Base-by-base conservation (phyloP, 2,329 filamentous ascomycete species). In the Scleromitrula shiraiana region DNA sequence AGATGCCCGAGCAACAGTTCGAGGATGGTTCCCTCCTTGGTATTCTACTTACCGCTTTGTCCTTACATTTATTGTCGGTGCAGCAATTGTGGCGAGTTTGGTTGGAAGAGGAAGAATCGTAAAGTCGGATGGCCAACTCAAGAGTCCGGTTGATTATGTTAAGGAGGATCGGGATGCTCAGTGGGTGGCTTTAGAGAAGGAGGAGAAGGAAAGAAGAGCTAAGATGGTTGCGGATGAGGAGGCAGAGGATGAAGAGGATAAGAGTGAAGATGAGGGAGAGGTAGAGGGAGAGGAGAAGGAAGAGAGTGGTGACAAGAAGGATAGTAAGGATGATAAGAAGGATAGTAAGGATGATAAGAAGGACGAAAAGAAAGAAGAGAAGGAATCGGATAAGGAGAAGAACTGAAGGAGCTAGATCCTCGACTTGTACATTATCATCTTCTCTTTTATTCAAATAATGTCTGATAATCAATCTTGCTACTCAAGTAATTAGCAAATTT, bases 11-110 rank as follows among this genome's bases (percentile, higher is more conserved):
- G 88, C 88, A 12, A 77, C 83, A 7, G 75, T 76, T 43, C 72
- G 74, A 33, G 90, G 89, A 56, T 93, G 86, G 83, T 82, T 84
- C 2, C 90, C 90, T 20, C 64, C 73, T 30, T 96, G 90, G 90
- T 96, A 95, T 65, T 77, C 75, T 51, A 85, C 82, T 41, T 96
- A 96, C 71, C 87, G 91, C 27, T 96, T 95, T 67, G 83, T 95
- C 7, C 74, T 96, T 58, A 96, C 91, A 2, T 91, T 90, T 65
- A 77, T 96, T 52, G 90, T 95, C 23, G 90, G 91, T 32, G 73
- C 79, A 36, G 83, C 85, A 53, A 91, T 96, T 57, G 80, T 93
- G 35, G 70, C 88, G 57, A 91, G 80, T 54, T 71, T 96, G 56
- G 77, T 96, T 53, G 88, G 88, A 33, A 81, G 90, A 52, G 85